Evolutionary conservation across 345 rosid genomes (phyloP).

Genomic region (Eucalyptus marginata): DNA sequence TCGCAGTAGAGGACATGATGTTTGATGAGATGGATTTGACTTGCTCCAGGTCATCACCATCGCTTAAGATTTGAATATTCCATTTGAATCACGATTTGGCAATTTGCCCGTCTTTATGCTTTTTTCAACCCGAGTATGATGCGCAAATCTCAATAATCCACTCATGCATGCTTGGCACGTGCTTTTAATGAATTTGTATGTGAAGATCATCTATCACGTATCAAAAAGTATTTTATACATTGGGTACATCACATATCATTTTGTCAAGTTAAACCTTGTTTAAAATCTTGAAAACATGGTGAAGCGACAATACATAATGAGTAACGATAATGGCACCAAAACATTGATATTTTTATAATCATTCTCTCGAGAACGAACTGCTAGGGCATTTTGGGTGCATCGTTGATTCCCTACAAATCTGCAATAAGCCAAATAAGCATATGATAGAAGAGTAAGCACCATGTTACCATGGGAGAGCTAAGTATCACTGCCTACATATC

Average conservation of each 20-base stretch:
- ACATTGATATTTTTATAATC: neutral
- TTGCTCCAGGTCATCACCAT: neutral
- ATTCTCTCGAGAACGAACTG: too few relatives aligned
- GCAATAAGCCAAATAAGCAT: too few relatives aligned
- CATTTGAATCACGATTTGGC: neutral
- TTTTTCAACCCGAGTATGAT: neutral
- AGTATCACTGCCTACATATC: too few relatives aligned
- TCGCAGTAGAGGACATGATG: neutral
- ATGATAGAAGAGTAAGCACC: too few relatives aligned
- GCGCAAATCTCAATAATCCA: neutral
- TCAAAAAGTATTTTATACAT: neutral
- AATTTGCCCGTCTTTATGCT: too few relatives aligned
- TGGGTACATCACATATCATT: too few relatives aligned
- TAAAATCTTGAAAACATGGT: neutral
- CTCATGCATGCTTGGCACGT: neutral
- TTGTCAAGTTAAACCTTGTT: neutral
- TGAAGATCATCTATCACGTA: neutral
- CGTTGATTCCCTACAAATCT: too few relatives aligned
- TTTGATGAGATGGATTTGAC: neutral
- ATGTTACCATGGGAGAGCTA: too few relatives aligned
- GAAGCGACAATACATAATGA: neutral
- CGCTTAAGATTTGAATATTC: neutral
- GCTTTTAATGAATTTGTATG: neutral
- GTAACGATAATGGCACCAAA: neutral
- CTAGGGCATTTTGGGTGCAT: too few relatives aligned